Conservation (phyloP, 2,329 filamentous ascomycete genomes). For the Calycina herbarum region DNA sequence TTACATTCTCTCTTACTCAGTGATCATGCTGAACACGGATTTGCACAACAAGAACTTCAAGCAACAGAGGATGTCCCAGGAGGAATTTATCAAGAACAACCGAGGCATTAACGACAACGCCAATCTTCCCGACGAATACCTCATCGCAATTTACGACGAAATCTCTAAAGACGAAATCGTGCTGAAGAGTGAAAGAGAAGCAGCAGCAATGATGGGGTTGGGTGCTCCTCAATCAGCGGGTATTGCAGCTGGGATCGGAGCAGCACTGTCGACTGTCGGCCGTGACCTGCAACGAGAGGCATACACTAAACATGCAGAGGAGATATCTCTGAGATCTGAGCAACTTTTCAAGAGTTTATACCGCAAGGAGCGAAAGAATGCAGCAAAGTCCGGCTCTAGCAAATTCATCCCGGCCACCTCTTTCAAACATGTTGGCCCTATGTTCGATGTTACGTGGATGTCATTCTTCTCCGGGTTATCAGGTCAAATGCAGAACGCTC, state of each 20-base stretch:
- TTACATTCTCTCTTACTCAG: conserved; percentile 93
- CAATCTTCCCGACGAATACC: conserved; percentile 89
- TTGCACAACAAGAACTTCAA: conserved; percentile 85
- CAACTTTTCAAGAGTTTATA: conserved; percentile 94
- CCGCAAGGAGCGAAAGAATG: conserved; percentile 81
- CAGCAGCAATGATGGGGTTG: conserved; percentile 76
- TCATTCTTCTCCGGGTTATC: conserved; percentile 95
- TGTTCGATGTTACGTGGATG: conserved; percentile 99
- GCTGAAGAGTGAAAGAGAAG: conserved; percentile 85
- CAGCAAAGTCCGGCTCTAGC: conserved; percentile 63
- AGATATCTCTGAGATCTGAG: conserved; percentile 72
- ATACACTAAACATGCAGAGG: conserved; percentile 91
- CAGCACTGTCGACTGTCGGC: conserved; percentile 87
- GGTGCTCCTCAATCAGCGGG: conserved; percentile 54
- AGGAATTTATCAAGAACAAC: conserved; percentile 99
- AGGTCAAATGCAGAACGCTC: conserved; percentile 87
- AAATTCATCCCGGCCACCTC: conserved; percentile 91
- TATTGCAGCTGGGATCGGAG: conserved; percentile 79
- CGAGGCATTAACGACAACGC: conserved; percentile 96
- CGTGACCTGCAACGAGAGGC: conserved; percentile 90
- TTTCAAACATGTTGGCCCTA: conserved; percentile 91
- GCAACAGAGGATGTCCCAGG: conserved; percentile 79
- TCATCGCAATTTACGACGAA: conserved; percentile 86
- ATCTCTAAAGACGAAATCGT: conserved; percentile 92
- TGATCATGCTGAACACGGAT: conserved; percentile 96